Evolutionary conservation across 1,284 basidiomycete genomes (phyloP).

Genomic region (Cryptococcus wingfieldii): DNA sequence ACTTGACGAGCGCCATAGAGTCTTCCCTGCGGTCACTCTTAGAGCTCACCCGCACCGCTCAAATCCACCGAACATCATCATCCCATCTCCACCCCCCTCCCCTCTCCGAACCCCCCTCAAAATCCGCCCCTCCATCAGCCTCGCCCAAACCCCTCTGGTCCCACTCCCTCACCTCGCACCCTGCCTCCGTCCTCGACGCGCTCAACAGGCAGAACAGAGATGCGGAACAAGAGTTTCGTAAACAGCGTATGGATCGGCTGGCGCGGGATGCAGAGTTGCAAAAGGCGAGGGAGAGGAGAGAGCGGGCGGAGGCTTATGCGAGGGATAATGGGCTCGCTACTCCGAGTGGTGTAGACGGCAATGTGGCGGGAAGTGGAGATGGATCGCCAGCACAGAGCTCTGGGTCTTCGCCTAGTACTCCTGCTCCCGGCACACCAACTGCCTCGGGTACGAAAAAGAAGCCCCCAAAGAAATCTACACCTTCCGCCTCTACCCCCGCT

Average conservation of each 20-base stretch:
- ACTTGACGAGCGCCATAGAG: constrained; percentile 42
- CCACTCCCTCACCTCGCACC: constrained; percentile 29
- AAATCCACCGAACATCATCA: constrained; percentile 40
- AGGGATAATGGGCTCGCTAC: background rate
- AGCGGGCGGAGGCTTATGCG: background rate
- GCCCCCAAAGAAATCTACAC: background rate
- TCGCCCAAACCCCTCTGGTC: constrained; percentile 31
- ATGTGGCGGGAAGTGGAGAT: background rate
- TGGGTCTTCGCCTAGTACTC: background rate
- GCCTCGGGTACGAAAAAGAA: constrained; percentile 21
- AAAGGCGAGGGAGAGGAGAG: constrained; percentile 20
- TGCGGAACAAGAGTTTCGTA: constrained; percentile 37
- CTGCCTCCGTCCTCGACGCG: constrained; percentile 29
- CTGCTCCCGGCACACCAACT: background rate
- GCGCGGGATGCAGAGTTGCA: constrained; percentile 38
- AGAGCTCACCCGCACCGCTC: constrained; percentile 30
- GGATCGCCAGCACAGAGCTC: constrained; percentile 10
- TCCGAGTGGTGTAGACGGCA: background rate
- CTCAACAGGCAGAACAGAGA: constrained; percentile 34
- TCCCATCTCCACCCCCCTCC: constrained; percentile 35
- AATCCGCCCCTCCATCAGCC: constrained; percentile 1
- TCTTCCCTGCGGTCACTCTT: constrained; percentile 33
- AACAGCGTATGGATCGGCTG: constrained; percentile 37
- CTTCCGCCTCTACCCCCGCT: background rate
- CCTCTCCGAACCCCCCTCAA: background rate